These are phyloP conservation scores for Geotrichum aggregatum DNA, from an alignment of 1,139 yeast species.

Conservation along the genomic window DNA sequence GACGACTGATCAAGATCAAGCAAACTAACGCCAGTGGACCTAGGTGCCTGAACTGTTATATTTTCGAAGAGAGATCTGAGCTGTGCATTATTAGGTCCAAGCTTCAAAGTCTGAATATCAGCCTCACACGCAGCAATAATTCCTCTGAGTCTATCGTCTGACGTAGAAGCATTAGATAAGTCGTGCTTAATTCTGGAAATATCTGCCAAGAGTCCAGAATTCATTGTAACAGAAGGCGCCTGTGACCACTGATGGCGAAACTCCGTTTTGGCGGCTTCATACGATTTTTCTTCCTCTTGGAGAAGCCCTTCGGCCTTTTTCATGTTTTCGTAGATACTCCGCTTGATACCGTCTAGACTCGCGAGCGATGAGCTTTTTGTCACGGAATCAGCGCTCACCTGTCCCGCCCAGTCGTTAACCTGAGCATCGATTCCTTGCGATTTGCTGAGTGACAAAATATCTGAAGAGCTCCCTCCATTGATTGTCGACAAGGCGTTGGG, in stretches of 20 bases:
- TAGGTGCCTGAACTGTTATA: constrained; percentile 24
- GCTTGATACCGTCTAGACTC: constrained; percentile 24
- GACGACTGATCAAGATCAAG: constrained; percentile 58
- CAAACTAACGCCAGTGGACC: constrained; percentile 40
- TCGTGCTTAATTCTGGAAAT: constrained; percentile 57
- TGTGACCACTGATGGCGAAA: constrained; percentile 42
- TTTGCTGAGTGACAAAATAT: constrained; percentile 21
- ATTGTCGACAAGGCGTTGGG: constrained; percentile 63
- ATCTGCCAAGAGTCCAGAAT: constrained; percentile 47
- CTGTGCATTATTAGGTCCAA: constrained; percentile 34
- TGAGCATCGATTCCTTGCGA: constrained; percentile 27
- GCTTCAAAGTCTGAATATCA: constrained; percentile 39
- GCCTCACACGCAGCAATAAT: constrained; percentile 39
- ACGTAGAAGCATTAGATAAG: constrained; percentile 60
- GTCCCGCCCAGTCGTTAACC: constrained; percentile 39
- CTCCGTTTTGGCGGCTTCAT: constrained; percentile 34
- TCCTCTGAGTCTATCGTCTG: constrained; percentile 58
- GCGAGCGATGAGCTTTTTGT: constrained; percentile 17
- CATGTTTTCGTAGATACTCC: constrained; percentile 32
- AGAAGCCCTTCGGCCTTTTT: constrained; percentile 43
- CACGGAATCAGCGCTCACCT: constrained; percentile 25
- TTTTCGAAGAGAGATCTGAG: constrained; percentile 33
- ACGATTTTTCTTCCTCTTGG: constrained; percentile 40
- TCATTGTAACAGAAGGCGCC: constrained; percentile 38
- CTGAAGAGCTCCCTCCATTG: constrained; percentile 11